Conservation (phyloP, 1,284 basidiomycete species). For the Abortiporus biennis region DNA sequence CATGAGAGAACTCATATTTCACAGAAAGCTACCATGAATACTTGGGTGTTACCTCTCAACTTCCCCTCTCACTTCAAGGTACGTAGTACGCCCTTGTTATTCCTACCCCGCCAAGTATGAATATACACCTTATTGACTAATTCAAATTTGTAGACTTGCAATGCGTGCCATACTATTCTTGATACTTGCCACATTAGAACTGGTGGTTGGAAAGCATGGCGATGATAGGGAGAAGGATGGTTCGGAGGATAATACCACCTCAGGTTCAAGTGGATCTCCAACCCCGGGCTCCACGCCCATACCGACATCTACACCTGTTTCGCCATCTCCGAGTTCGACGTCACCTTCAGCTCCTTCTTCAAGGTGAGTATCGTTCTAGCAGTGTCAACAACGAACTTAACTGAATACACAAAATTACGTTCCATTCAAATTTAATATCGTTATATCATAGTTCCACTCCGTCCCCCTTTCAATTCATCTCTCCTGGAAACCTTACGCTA, state of each 20-base stretch:
- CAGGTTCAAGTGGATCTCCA: not conserved
- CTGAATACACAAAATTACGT: not conserved
- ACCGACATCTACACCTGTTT: not conserved
- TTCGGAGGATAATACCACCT: not conserved
- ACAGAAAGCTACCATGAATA: too few relatives aligned
- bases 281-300: not conserved
- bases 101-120: too few relatives aligned
- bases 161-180: too few relatives aligned
- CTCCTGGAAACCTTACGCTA: conserved; percentile 16
- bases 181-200: not conserved
- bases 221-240: not conserved
- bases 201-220: conserved; percentile 1
- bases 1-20: too few relatives aligned
- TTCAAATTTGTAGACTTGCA: too few relatives aligned
- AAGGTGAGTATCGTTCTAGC: not conserved
- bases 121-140: too few relatives aligned
- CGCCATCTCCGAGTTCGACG: not conserved
- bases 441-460: not conserved
- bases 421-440: not conserved
- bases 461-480: conserved; percentile 14
- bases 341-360: not conserved
- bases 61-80: too few relatives aligned
- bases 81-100: too few relatives aligned
- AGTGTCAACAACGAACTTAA: not conserved
- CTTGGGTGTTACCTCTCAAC: too few relatives aligned